A percentile compares a stretch with the other conserved stretches of the same genome.
Evolutionary conservation across 805 yeast genomes (phyloP).

Genomic region (Yamadazyma phyllophila): DNA sequence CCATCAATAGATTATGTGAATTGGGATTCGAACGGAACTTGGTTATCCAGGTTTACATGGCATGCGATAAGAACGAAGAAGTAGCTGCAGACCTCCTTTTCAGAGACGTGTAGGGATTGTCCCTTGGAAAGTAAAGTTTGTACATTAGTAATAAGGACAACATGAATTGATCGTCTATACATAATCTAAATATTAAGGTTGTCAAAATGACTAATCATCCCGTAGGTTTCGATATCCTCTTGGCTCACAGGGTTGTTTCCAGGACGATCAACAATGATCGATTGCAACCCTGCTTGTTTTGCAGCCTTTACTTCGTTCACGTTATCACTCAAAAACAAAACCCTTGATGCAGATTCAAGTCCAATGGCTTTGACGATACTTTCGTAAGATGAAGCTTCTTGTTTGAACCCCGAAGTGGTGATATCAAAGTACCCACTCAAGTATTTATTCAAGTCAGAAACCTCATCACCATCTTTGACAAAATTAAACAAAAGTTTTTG

Average conservation of each 20-base stretch:
- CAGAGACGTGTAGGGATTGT: conserved; percentile 34
- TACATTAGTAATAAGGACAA: not conserved
- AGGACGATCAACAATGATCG: conserved; percentile 63
- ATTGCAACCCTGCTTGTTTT: conserved; percentile 54
- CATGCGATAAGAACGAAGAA: conserved; percentile 97
- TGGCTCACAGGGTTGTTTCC: conserved; percentile 61
- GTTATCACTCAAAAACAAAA: conserved; percentile 78
- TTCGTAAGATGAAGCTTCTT: conserved; percentile 53
- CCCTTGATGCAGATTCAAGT: conserved; percentile 26
- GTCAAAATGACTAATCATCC: conserved; percentile 18
- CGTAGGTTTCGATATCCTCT: conserved; percentile 26
- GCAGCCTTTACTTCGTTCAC: conserved; percentile 79
- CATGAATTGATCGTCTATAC: too few relatives aligned
- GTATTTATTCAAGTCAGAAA: conserved; percentile 50
- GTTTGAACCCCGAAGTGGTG: conserved; percentile 75
- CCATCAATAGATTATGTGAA: conserved; percentile 87
- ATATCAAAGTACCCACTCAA: conserved; percentile 81
- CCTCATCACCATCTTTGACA: conserved; percentile 40
- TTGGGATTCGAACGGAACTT: conserved; percentile 86
- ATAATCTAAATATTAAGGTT: not conserved
- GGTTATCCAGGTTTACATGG: conserved; percentile 92
- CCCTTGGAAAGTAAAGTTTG: not conserved
- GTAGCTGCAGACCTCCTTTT: conserved; percentile 91
- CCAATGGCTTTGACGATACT: conserved; percentile 50
- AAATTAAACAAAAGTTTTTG: conserved; percentile 74